Evolutionary conservation across 2,329 filamentous ascomycete species (phyloP), one percentile per base, ranked within the genome.

Genomic region (Penicillium hordei): DNA sequence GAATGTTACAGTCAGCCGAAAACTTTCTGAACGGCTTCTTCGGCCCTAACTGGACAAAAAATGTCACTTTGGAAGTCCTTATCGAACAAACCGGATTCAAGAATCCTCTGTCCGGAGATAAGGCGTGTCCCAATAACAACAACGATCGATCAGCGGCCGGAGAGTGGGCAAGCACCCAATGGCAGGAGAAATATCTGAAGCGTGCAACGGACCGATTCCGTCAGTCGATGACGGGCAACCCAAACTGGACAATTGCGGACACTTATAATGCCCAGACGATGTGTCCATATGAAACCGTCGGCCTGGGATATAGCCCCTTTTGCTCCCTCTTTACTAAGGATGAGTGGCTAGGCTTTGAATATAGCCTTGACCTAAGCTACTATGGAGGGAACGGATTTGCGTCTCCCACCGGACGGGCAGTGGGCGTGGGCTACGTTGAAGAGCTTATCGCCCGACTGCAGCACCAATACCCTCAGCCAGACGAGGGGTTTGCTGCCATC

Each of bases 21-120:
- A 89, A 92, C 72, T 92, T 91, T 74, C 76, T 91, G 69, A 87
- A 89, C 6, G 89, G 89, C 0, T 92, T 92, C 76, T 92, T 92
- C 68, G 89, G 89, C 0, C 80, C 91, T 0, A 83, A 88, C 46
- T 92, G 89, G 89, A 81, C 85, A 1, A 81, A 86, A 31, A 89
- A 91, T 68, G 88, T 82, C 7, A 90, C 86, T 0, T 81, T 91
- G n/a, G 85, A 90, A 65, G 79, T 89, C 15, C 86, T 89, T 12
- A 89, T 91, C 40, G 89, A 92, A 67, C 75, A 79, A 17, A 67
- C 86, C 0, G 43, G 25, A 15, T 45, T 45, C 27, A 45, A 45
- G n/a, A 45, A 45, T 21, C 43, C 43, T 15, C 78, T 90, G 7
- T 86, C 87, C 1, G 88, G 88, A 1, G 86, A 86, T 60, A 75